Base-by-base conservation (phyloP, 179 eudicot genomes). In the Gypsophila paniculata region DNA sequence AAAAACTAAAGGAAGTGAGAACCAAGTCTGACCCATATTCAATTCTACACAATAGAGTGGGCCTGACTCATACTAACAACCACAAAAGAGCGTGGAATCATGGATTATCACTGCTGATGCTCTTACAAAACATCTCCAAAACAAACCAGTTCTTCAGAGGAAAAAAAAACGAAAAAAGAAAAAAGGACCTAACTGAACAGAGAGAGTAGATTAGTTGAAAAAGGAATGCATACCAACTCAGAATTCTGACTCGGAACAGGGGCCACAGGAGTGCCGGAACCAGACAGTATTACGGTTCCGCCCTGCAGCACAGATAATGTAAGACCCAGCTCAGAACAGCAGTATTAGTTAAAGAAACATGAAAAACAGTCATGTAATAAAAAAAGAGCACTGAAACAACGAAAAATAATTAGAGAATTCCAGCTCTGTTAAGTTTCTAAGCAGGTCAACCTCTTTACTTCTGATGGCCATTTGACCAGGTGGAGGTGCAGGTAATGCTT, bases 391-490 rank as follows among this genome's bases (percentile, higher is more conserved):
- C 9, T 15, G 38, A 34, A 48, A 17, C 49, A 38, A 21, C n/a
- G 14, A 42, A 11, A 17, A 68, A 11, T 38, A 39, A 32, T 21
- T 71, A 44, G 58, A 65, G 25, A 54, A 57, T 32, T 25, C 58
- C 48, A 23, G 29, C 48, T 57, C 44, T 10, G 21, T 52, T 46
- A 22, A 32, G 34, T 18, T 2, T 57, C 53, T 21, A 75, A 69
- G 66, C 70, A 66, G 36, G 65, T 72, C 29, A 58, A 91, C 99
- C 99, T 94, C 99, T 85, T 90, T 92, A 76, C 97, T 94, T 86
- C 99, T 86, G 83, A 94, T 94, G 71, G 99, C 99, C 99, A 94
- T 94, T 10, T 94, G 99, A 68, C 99, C 99, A 13, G 99, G 99
- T 54, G 99, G 97, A 68, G 99, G 97, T 62, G 99, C 99, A 76